phyloP scores from a whole-genome alignment of 2,329 filamentous ascomycete species.

The Colletotrichum spaethianum region DNA sequence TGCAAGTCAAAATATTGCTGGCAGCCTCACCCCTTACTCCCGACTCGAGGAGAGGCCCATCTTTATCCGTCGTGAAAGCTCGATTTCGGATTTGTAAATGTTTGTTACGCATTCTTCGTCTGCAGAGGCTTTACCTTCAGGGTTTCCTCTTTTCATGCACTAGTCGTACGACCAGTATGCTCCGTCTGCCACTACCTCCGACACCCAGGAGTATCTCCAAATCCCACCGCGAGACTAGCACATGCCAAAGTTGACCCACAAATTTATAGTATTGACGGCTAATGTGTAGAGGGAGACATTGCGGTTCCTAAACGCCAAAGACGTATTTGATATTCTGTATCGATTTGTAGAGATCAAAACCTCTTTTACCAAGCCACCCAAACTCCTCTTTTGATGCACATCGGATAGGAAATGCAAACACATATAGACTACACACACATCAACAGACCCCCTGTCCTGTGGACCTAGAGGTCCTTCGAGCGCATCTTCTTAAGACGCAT shows the following conservation, averaged over 20 bases:
- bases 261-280: not conserved
- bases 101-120: not conserved
- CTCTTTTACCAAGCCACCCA: constrained; percentile 37
- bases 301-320: not conserved
- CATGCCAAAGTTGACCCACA: too few relatives aligned
- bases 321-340: constrained; percentile 13
- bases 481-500: constrained; percentile 90
- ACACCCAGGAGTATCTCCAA: not conserved
- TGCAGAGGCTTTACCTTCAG: not conserved
- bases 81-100: not conserved
- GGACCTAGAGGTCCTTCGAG: constrained; percentile 68
- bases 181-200: not conserved
- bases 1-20: not conserved
- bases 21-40: not conserved
- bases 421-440: constrained; percentile 39
- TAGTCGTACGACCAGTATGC: not conserved
- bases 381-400: constrained; percentile 43
- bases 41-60: not conserved
- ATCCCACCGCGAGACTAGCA: not conserved
- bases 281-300: too few relatives aligned
- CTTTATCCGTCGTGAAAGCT: not conserved
- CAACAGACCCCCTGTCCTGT: not conserved
- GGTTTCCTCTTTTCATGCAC: not conserved
- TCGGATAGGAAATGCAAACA: constrained; percentile 30
- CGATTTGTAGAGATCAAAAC: constrained; percentile 27